Base-by-base conservation (phyloP, 306 rosid species). In the Cucumis cinereus region DNA sequence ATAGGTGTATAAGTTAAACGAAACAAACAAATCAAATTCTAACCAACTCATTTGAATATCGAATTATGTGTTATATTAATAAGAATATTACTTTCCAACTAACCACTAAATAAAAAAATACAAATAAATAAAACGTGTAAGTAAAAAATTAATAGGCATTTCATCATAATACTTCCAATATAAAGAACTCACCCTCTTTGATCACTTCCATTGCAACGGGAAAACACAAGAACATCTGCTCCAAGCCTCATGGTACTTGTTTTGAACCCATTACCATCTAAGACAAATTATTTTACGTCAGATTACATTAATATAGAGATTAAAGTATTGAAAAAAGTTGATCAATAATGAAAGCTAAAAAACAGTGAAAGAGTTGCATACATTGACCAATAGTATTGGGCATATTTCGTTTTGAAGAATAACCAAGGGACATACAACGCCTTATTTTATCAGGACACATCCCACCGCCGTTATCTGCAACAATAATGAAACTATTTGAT, bases 371-470 rank as follows among this genome's bases (percentile, higher is more conserved):
- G 10, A 28, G 10, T 30, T 56, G 83, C 71, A 80, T 85, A 88
- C 91, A 87, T 82, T 93, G 98, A 67, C 98, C 98, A 74, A 93
- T 93, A 50, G 98, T 91, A 84, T 93, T 90, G 61, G 97, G 90
- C 11, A 88, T 0, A 82, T 91, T 90, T 92, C 91, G 88, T 83
- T 93, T 93, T 47, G 43, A 83, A 19, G 98, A 93, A 82, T 91
- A 91, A 24, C 98, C 98, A 77, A 93, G 78, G 0, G 98, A 93
- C 94, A 93, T 87, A 93, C 98, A 93, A 57, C 90, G 92, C 24
- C 98, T 94, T 89, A 93, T 90, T 86, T 91, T 93, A 75, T 93
- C 96, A 13, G 98, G 97, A 83, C 82, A 85, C 98, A 93, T 93
- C 64, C 98, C 98, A 79, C 98, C 98, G 26, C 98, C 98, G 78